Conservation (phyloP, 1,284 basidiomycete genomes). For the Sanghuangporus sanghuang region DNA sequence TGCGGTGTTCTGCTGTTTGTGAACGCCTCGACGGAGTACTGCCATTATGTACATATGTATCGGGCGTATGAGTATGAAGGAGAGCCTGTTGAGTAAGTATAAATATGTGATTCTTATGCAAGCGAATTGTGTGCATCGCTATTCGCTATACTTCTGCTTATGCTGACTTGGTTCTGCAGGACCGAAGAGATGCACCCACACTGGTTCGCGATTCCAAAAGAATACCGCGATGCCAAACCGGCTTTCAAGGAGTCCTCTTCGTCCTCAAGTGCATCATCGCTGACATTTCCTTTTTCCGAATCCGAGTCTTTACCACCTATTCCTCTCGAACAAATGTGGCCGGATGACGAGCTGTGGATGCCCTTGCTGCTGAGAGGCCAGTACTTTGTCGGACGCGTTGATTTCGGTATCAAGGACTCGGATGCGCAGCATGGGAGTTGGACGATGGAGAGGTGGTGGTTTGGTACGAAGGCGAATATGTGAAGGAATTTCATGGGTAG, state of each 20-base stretch:
- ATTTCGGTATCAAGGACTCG: constrained; percentile 23
- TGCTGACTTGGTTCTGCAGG: constrained; percentile 19
- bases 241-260: background rate
- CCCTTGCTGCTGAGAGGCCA: constrained; percentile 27
- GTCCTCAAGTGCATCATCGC: background rate
- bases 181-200: constrained; percentile 38
- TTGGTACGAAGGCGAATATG: background rate
- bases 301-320: constrained; percentile 21
- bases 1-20: constrained; percentile 25
- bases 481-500: background rate
- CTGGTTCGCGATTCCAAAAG: constrained; percentile 32
- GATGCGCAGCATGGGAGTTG: constrained; percentile 18
- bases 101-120: too few relatives aligned
- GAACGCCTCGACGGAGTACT: constrained; percentile 18
- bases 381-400: constrained; percentile 33
- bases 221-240: constrained; percentile 5
- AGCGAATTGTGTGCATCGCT: too few relatives aligned
- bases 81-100: constrained; percentile 24
- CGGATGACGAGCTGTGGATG: constrained; percentile 36
- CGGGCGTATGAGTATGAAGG: constrained; percentile 20
- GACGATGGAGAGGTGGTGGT: constrained; percentile 19
- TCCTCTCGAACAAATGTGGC: constrained; percentile 37
- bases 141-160: background rate
- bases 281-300: background rate
- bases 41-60: constrained; percentile 25